phyloP scores from a whole-genome alignment of 176 grass and related monocot genomes.

The Oryza meyeriana region DNA sequence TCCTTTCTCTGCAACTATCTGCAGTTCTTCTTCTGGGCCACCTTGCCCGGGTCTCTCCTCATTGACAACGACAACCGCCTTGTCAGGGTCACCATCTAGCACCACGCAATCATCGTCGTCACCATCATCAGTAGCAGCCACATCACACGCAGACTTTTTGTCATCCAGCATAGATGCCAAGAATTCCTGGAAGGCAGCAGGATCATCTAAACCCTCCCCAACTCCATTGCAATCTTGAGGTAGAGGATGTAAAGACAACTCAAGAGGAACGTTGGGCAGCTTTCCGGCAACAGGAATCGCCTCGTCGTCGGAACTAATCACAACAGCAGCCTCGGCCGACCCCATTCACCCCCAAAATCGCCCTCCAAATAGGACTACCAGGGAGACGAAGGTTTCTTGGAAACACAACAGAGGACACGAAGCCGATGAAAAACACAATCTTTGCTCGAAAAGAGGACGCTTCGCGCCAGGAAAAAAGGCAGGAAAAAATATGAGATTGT shows the following conservation, averaged over 20 bases:
- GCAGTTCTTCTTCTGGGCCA: constrained; percentile 52
- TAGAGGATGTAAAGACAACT: constrained; percentile 23
- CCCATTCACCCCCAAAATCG: constrained; percentile 35
- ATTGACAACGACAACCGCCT: constrained; percentile 13
- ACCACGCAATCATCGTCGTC: constrained; percentile 63
- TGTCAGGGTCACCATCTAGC: constrained; percentile 58
- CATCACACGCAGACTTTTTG: constrained; percentile 10
- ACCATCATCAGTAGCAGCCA: not conserved
- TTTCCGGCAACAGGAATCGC: not conserved
- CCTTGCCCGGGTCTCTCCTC: constrained; percentile 20
- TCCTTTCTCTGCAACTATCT: constrained; percentile 77
- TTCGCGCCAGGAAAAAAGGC: not conserved
- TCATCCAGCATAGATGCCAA: constrained; percentile 12
- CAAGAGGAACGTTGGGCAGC: not conserved
- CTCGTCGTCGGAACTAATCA: constrained; percentile 70
- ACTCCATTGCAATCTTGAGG: not conserved
- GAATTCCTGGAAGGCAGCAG: constrained; percentile 2
- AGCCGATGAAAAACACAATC: not conserved
- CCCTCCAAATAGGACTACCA: not conserved
- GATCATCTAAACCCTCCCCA: constrained; percentile 20
- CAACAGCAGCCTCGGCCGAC: constrained; percentile 40
- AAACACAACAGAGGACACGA: not conserved
- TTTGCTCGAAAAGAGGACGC: not conserved
- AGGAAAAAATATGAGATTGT: not conserved
- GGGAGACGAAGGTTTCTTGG: not conserved